Percentiles rank a stretch among this genome's conserved stretches.
Conservation (phyloP, 2,329 filamentous ascomycete species). For the Colletotrichum orbiculare region DNA sequence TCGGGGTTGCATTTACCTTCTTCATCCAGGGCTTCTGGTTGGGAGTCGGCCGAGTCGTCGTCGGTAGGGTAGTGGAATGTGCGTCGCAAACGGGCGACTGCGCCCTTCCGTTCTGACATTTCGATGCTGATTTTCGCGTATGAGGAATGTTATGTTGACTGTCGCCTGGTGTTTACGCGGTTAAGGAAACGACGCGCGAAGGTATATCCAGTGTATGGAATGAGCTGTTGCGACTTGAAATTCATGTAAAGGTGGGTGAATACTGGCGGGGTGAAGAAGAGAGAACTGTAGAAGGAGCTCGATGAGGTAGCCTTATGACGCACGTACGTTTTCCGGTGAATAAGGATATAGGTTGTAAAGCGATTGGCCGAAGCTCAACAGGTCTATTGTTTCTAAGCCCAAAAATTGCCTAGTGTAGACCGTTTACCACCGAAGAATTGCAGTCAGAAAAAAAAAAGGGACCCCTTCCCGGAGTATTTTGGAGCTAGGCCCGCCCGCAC, state of each 20-base stretch:
- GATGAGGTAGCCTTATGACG: slow-evolving; percentile 33
- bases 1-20: slow-evolving; percentile 64
- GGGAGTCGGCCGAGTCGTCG: slow-evolving; percentile 62
- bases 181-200: too few species aligned
- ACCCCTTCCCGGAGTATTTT: slow-evolving; percentile 15
- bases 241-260: background rate
- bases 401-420: too few species aligned
- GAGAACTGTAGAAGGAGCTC: background rate
- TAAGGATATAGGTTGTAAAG: background rate
- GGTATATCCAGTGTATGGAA: too few species aligned
- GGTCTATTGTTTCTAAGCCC: background rate
- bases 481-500: slow-evolving; percentile 28
- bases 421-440: background rate
- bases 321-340: slow-evolving; percentile 7
- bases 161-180: background rate
- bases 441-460: background rate
- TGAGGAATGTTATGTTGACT: background rate
- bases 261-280: background rate
- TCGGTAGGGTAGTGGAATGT: slow-evolving; percentile 81
- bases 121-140: background rate
- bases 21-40: slow-evolving; percentile 77
- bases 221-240: background rate
- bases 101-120: slow-evolving; percentile 40
- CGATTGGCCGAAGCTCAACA: slow-evolving; percentile 24
- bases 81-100: slow-evolving; percentile 73